Conservation (phyloP, 768 basidiomycete genomes). For the Tulasnella sp. region DNA sequence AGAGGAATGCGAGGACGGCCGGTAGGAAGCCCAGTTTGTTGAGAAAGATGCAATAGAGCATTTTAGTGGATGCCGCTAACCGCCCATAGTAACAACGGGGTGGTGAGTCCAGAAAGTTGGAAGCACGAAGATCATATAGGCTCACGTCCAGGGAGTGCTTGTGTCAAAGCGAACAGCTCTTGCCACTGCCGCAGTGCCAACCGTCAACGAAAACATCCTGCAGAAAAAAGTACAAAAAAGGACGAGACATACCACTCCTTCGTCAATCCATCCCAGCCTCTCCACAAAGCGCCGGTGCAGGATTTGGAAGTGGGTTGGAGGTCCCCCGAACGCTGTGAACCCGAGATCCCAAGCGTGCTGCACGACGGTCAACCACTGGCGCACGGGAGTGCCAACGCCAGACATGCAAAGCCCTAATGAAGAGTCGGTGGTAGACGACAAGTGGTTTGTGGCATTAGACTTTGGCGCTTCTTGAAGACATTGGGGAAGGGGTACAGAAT, state of each 20-base stretch:
- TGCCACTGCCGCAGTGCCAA: constrained; percentile 18
- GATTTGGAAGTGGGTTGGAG: constrained; percentile 38
- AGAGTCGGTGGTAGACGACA: no score
- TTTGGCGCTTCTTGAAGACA: no score
- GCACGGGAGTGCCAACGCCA: no score
- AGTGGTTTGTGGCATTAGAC: no score
- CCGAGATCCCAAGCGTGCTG: constrained; percentile 29
- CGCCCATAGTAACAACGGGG: neutral
- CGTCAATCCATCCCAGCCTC: constrained; percentile 24
- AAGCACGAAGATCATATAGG: neutral
- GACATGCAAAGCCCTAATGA: no score
- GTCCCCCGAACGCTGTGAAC: constrained; percentile 39
- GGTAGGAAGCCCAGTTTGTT: constrained; percentile 5
- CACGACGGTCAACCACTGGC: no score
- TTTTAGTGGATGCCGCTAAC: neutral
- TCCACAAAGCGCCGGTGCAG: constrained; percentile 31
- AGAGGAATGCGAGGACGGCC: constrained; percentile 7
- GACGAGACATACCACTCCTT: neutral
- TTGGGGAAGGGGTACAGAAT: no score
- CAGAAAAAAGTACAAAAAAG: neutral
- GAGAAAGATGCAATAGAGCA: constrained; percentile 1
- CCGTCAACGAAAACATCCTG: constrained; percentile 28
- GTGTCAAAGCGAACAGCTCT: constrained; percentile 19
- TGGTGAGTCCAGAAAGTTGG: no score
- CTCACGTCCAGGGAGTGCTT: constrained; percentile 33